Evolutionary conservation across 768 basidiomycete species (phyloP), one percentile per base, ranked within the genome.

Genomic region (Mycena maculata): DNA sequence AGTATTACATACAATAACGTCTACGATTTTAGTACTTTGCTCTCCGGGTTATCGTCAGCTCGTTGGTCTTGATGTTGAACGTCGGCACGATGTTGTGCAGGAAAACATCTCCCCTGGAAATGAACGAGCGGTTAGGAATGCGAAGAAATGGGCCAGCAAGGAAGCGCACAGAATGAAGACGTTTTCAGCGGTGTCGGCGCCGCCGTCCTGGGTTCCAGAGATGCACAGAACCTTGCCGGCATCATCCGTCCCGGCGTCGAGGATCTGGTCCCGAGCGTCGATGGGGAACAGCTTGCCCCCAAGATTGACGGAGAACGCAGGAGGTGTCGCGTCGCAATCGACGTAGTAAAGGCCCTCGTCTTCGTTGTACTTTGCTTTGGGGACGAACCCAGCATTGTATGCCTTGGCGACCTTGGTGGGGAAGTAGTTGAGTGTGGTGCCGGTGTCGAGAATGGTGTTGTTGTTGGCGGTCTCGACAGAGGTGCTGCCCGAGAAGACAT

Each of bases 21-120:
- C 20, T 41, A 18, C 39, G 11, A 2, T 16, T 52, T 48, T 57
- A 66, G 33, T 75, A 73, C n/a, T 47, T 44, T 28, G 30, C 54
- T n/a, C 73, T 67, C 59, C 66, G 67, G 7, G 71, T 68, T 16
- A 74, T 15, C 9, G 71, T 72, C 16, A 74, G 41, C 30, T 62
- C 61, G 27, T 72, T 55, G 2, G 61, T 33, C 45, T 61, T 18
- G 25, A 74, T 65, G 48, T 74, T 66, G 67, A 74, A 74, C 39
- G 71, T 72, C 38, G 63, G 31, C 36, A 74, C 73, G 13, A 74
- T 71, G 31, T 74, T 74, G 53, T 74, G 71, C 23, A 72, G 55
- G 67, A 74, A 74, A n/a, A 68, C 67, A 54, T 74, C 73, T 3
- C 73, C 73, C 5, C 73, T 74, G 41, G n/a, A n/a, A n/a, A n/a